Evolutionary conservation across 176 grass and related monocot genomes (phyloP), one percentile per base, ranked within the genome.

Genomic region (Cymbopogon citratus): DNA sequence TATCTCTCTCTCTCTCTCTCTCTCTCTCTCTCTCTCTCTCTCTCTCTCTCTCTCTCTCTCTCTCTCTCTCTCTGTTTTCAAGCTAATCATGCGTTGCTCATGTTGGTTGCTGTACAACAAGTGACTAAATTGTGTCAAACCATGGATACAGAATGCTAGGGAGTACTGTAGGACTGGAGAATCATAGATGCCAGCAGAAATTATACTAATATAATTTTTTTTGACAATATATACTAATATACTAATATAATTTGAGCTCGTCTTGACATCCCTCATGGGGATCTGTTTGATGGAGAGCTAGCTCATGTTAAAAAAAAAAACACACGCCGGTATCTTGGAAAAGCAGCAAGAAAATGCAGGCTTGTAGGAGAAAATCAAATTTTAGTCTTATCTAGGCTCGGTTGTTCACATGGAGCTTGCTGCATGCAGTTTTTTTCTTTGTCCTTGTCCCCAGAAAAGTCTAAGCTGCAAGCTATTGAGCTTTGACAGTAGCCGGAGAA

Each of bases 381-480:
- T 19, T 31, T 19, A 33, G 23, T 34, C 12, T 24, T 56, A 56
- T 60, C 3, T 24, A 34, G 49, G 12, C n/a, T 31, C n/a, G 76
- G 57, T 69, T 18, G 67, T 69, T 84, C 25, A 13, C 68, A 71
- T 33, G 76, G 40, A 75, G 69, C 35, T 78, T 5, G 57, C 18
- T 25, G 62, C 69, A 41, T 19, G 49, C 62, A 21, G 76, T 35
- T 63, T 51, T 69, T 60, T 81, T 51, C 29, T 75, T 80, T 63
- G 40, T 75, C 76, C 23, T 34, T 45, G 6, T 45, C 29, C 19
- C 80, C 38, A 40, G 43, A 85, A 48, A 80, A 85, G 87, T 80
- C 70, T 34, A 36, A 51, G 81, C 23, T 33, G 49, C 18, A 69
- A 0, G 24, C 52, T 51, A 9, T 39, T 10, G 23, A 69, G 29